These are phyloP conservation scores for Colletotrichum euphorbiae DNA, from an alignment of 2,329 filamentous ascomycete species.

Conservation along the genomic window DNA sequence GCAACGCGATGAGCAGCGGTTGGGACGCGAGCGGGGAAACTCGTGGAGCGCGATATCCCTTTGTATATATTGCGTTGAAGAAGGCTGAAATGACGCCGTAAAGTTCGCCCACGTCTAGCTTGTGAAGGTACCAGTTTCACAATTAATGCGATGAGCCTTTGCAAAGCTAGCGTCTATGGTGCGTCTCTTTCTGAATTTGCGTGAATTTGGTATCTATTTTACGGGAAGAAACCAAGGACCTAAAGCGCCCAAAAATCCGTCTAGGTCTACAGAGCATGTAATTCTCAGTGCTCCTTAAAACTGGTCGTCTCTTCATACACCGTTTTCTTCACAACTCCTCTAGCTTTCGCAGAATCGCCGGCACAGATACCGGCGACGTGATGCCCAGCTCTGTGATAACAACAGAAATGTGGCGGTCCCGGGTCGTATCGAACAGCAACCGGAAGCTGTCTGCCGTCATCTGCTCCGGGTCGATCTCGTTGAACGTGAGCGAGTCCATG, in stretches of 20 bases:
- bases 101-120: slow-evolving; percentile 8
- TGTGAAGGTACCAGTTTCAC: background rate
- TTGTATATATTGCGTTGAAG: slow-evolving; percentile 31
- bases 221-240: slow-evolving; percentile 11
- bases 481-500: slow-evolving; percentile 91
- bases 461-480: slow-evolving; percentile 86
- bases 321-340: slow-evolving; percentile 61
- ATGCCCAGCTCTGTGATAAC: slow-evolving; percentile 93
- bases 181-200: slow-evolving; percentile 7
- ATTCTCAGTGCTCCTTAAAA: background rate
- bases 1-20: background rate
- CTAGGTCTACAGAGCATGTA: background rate
- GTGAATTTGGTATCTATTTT: slow-evolving; percentile 35
- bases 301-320: background rate
- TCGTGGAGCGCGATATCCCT: slow-evolving; percentile 4
- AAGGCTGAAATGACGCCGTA: slow-evolving; percentile 35
- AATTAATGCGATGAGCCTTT: background rate
- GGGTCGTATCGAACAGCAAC: slow-evolving; percentile 92
- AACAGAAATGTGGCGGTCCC: slow-evolving; percentile 85
- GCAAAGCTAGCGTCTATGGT: slow-evolving; percentile 18
- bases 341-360: slow-evolving; percentile 68
- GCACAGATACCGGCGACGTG: slow-evolving; percentile 86
- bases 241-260: background rate
- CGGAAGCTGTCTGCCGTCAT: slow-evolving; percentile 66
- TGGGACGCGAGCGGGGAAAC: background rate